A percentile compares a stretch with the other conserved stretches of the same genome.
These are phyloP conservation scores for Beauveria sp. DNA, from an alignment of 2,329 filamentous ascomycete species.

Conservation along the genomic window DNA sequence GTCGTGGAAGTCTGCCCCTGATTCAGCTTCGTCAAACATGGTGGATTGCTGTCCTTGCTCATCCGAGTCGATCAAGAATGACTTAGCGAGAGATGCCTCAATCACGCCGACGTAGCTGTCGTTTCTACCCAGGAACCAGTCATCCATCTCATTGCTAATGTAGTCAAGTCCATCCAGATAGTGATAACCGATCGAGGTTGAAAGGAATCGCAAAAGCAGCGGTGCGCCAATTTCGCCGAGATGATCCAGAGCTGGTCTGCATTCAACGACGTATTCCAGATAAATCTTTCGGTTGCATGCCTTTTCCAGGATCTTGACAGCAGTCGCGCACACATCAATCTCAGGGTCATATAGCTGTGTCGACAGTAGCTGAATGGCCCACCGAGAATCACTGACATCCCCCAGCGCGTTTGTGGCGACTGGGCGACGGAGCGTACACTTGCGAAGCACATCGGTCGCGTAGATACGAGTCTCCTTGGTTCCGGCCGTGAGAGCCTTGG, in stretches of 20 bases:
- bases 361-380: slow-evolving; percentile 95
- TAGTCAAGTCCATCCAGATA: slow-evolving; percentile 96
- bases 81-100: slow-evolving; percentile 86
- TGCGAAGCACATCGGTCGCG: slow-evolving; percentile 76
- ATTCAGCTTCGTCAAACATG: slow-evolving; percentile 51
- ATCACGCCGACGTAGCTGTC: slow-evolving; percentile 93
- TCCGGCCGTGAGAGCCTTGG: slow-evolving; percentile 86
- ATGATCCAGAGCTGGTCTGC: slow-evolving; percentile 87
- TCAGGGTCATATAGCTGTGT: slow-evolving; percentile 97
- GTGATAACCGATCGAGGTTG: slow-evolving; percentile 94
- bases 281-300: slow-evolving; percentile 89
- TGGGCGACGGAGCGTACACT: slow-evolving; percentile 61
- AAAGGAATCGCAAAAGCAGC: slow-evolving; percentile 82
- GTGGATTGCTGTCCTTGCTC: slow-evolving; percentile 50
- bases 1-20: slow-evolving; percentile 51
- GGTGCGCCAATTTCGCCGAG: slow-evolving; percentile 95
- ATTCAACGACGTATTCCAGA: slow-evolving; percentile 94
- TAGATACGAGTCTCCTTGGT: slow-evolving; percentile 89
- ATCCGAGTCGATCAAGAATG: slow-evolving; percentile 62
- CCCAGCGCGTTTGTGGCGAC: slow-evolving; percentile 26
- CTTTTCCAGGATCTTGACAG: slow-evolving; percentile 95
- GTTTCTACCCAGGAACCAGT: slow-evolving; percentile 96
- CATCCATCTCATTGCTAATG: slow-evolving; percentile 99
- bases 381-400: slow-evolving; percentile 65
- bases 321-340: slow-evolving; percentile 90